A percentile compares a stretch with the other conserved stretches of the same genome.
These are phyloP conservation scores for Pseudotsuga menziesii DNA, from an alignment of 75 land plant species.

Conservation along the genomic window DNA sequence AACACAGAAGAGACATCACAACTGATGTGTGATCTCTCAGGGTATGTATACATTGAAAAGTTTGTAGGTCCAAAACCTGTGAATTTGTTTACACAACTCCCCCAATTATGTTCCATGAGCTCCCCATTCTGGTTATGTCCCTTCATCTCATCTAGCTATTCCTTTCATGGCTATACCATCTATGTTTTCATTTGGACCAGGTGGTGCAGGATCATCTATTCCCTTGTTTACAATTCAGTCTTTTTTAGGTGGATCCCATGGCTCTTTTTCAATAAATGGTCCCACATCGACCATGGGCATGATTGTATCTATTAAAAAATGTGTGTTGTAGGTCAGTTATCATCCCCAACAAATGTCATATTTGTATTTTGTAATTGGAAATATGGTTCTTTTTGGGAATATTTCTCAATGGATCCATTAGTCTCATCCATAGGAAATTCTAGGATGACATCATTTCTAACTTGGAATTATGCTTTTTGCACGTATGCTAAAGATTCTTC, in stretches of 20 bases:
- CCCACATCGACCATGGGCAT: no score
- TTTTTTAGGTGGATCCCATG: constrained; percentile 19
- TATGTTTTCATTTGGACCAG: constrained; percentile 46
- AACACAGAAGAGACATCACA: no score
- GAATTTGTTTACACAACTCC: no score
- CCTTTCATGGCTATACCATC: constrained; percentile 42
- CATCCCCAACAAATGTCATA: no score
- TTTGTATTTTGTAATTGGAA: no score
- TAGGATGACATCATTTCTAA: constrained; percentile 85
- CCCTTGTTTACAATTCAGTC: constrained; percentile 47
- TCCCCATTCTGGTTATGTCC: constrained; percentile 22
- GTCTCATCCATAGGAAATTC: constrained; percentile 99
- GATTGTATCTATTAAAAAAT: no score
- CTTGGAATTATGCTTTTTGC: constrained; percentile 85
- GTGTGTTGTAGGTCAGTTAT: no score
- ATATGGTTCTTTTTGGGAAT: no score
- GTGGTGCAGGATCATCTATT: constrained; percentile 15
- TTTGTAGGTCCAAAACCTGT: no score
- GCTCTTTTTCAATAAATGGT: no score
- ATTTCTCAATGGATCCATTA: constrained; percentile 68
- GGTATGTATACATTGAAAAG: no score
- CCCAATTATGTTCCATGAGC: constrained; percentile 27
- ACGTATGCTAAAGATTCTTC: constrained; percentile 89
- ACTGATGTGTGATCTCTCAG: no score
- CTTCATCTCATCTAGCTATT: constrained; percentile 37